Conservation (phyloP, 371 early-diverging fungal species). For the Antonospora locustae region DNA sequence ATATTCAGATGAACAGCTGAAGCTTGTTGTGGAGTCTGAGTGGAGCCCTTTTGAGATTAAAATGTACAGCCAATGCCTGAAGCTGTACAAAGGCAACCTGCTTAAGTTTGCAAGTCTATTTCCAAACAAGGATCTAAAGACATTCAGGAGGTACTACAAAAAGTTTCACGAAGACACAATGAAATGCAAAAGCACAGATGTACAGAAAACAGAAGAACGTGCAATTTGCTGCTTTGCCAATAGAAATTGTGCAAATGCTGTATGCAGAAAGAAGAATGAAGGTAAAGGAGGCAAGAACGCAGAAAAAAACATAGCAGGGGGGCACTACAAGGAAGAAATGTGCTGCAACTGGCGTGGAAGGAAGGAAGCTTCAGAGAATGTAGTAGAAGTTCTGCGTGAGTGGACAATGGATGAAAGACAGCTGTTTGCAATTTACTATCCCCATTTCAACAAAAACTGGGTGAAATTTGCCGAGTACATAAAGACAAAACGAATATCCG, state of each 20-base stretch:
- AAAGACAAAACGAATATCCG: conserved; percentile 32
- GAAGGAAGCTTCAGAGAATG: neutral
- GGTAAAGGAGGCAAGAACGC: conserved; percentile 1
- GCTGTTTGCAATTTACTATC: conserved; percentile 50
- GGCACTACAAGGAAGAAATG: neutral
- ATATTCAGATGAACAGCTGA: conserved; percentile 35
- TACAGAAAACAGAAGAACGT: neutral
- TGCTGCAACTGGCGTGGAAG: neutral
- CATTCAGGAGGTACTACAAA: conserved; percentile 34
- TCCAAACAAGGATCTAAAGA: conserved; percentile 37
- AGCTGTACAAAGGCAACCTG: conserved; percentile 18
- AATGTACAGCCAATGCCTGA: conserved; percentile 28
- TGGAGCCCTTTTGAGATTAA: conserved; percentile 41
- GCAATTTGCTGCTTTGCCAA: conserved; percentile 6
- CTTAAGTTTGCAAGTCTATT: too few relatives aligned
- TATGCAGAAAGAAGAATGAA: neutral
- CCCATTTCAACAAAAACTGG: conserved; percentile 50
- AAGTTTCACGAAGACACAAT: conserved; percentile 8
- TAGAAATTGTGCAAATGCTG: conserved; percentile 9
- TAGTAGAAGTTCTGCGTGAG: conserved; percentile 7
- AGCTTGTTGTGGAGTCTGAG: conserved; percentile 18
- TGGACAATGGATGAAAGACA: conserved; percentile 51
- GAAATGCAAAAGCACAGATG: too few relatives aligned
- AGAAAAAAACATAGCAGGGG: neutral
- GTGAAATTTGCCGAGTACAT: conserved; percentile 34